Percentiles rank a stretch among this genome's conserved stretches.
phyloP scores from a whole-genome alignment of 139 green algal species.

The Chlorella sorokiniana region DNA sequence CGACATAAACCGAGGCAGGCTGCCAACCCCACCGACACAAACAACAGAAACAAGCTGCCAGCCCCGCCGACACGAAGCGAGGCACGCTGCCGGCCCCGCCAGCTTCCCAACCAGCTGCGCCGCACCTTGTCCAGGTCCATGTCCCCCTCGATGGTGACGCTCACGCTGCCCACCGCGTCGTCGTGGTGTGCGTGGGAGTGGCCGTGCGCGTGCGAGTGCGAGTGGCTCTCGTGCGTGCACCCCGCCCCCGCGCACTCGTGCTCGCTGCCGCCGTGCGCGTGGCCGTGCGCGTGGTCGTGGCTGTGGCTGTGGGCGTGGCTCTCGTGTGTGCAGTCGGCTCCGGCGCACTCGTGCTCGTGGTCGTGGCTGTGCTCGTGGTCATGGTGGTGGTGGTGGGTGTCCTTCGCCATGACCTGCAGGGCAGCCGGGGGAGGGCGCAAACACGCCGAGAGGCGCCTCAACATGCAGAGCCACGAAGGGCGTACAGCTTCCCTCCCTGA shows the following conservation, averaged over 20 bases:
- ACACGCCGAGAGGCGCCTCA: too few relatives aligned
- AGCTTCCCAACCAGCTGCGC: too few relatives aligned
- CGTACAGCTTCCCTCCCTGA: too few relatives aligned
- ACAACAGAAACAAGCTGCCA: too few relatives aligned
- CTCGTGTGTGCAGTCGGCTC: slow-evolving; percentile 31
- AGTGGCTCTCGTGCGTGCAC: slow-evolving; percentile 34
- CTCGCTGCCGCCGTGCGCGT: slow-evolving; percentile 49
- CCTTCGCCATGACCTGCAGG: slow-evolving; percentile 36
- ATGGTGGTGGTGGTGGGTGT: slow-evolving; percentile 41
- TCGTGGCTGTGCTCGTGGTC: slow-evolving; percentile 47
- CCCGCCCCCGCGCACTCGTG: slow-evolving; percentile 34
- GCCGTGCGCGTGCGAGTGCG: slow-evolving; percentile 34
- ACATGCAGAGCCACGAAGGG: too few relatives aligned
- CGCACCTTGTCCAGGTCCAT: slow-evolving; percentile 91
- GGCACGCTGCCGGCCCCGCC: too few relatives aligned
- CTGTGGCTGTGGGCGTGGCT: slow-evolving; percentile 37
- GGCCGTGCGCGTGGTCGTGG: slow-evolving; percentile 51
- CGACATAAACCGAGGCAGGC: too few relatives aligned
- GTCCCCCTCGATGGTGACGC: slow-evolving; percentile 82
- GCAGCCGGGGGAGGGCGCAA: background rate
- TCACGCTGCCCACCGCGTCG: slow-evolving; percentile 74
- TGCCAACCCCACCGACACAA: too few relatives aligned
- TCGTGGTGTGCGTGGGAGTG: slow-evolving; percentile 64
- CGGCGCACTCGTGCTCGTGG: slow-evolving; percentile 46
- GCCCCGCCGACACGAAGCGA: too few relatives aligned